These are phyloP conservation scores for Hylodesmum podocarpum DNA, from an alignment of 306 rosid genomes.

Conservation along the genomic window DNA sequence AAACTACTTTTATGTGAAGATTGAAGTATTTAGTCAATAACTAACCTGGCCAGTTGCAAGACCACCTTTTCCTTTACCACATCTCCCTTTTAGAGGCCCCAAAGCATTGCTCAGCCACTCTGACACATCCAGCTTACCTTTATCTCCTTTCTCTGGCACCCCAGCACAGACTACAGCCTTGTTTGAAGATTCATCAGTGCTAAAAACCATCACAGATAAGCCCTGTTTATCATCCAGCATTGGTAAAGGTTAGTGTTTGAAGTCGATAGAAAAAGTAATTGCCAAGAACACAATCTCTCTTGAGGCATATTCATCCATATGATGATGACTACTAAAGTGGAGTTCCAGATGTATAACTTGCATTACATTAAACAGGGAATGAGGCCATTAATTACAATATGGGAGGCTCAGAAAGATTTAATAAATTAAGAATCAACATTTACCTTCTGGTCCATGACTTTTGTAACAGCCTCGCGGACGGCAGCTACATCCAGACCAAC, in stretches of 20 bases:
- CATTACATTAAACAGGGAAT: constrained; percentile 6
- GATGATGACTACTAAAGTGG: neutral
- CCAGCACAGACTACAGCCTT: constrained; percentile 97
- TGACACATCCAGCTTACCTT: constrained; percentile 72
- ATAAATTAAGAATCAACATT: constrained; percentile 5
- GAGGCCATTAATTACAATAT: neutral
- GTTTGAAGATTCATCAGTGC: constrained; percentile 78
- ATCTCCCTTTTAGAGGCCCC: constrained; percentile 81
- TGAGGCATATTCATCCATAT: neutral
- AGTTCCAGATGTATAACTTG: constrained; percentile 1
- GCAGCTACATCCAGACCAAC: constrained; percentile 93
- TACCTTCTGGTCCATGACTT: constrained; percentile 80
- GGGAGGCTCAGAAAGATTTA: constrained; percentile 7
- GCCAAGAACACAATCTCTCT: neutral
- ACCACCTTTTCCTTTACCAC: constrained; percentile 96
- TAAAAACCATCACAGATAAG: constrained; percentile 84
- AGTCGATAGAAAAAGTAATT: constrained; percentile 3
- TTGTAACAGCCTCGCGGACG: constrained; percentile 95
- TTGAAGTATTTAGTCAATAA: constrained; percentile 8
- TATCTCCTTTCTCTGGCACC: constrained; percentile 68
- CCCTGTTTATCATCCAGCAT: constrained; percentile 59
- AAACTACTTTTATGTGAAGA: neutral
- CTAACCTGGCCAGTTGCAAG: constrained; percentile 98
- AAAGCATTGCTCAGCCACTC: constrained; percentile 85
- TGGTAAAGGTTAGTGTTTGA: constrained; percentile 24